phyloP scores from a whole-genome alignment of 1,284 basidiomycete species.

The Pascua sp. region DNA sequence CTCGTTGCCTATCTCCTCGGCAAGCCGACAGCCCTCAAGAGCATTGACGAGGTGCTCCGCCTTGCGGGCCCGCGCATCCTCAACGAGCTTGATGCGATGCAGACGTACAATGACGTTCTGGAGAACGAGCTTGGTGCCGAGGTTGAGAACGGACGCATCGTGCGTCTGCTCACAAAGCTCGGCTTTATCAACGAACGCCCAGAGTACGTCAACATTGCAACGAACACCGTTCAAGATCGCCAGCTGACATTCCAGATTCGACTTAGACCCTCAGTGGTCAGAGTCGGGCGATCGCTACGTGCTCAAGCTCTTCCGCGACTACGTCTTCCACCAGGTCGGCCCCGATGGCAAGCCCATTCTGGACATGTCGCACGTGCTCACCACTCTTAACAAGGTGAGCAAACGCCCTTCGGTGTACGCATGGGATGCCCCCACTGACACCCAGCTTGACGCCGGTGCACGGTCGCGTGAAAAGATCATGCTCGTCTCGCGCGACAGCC shows the following conservation, averaged over 20 bases:
- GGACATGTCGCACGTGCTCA: conserved; percentile 85
- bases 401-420: neutral
- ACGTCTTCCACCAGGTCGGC: conserved; percentile 96
- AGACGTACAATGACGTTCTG: conserved; percentile 75
- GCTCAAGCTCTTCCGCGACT: conserved; percentile 96
- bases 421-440: neutral
- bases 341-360: conserved; percentile 85
- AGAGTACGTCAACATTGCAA: conserved; percentile 77
- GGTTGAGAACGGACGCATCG: conserved; percentile 94
- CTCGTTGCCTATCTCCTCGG: conserved; percentile 73
- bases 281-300: conserved; percentile 98
- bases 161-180: conserved; percentile 87
- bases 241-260: conserved; percentile 61
- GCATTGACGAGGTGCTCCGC: conserved; percentile 72
- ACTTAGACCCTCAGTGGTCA: conserved; percentile 91
- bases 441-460: conserved; percentile 19
- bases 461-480: conserved; percentile 87
- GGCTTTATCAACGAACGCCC: conserved; percentile 98
- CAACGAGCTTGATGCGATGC: conserved; percentile 77
- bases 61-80: conserved; percentile 71
- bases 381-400: conserved; percentile 80
- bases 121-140: conserved; percentile 83
- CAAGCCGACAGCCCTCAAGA: conserved; percentile 64
- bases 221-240: conserved; percentile 56
- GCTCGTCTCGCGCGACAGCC: conserved; percentile 77